Evolutionary conservation across 352 stramenopile species (phyloP).

Genomic region (Saprolegnia diclina): DNA sequence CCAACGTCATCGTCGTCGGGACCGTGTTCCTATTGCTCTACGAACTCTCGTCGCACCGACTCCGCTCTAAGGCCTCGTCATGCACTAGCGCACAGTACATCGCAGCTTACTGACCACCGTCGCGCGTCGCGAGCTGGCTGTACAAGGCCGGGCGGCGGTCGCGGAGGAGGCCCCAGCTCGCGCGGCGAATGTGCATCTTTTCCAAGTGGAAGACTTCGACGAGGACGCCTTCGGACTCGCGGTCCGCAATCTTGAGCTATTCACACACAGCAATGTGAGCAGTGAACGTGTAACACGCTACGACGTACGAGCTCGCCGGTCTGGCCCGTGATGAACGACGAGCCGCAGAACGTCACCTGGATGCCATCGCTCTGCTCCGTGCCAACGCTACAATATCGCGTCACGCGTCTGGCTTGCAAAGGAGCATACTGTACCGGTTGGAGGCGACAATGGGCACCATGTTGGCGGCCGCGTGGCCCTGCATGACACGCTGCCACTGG

Average conservation of each 20-base stretch:
- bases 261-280: conserved; percentile 8
- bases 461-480: conserved; percentile 84
- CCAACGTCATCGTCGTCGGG: too few species aligned
- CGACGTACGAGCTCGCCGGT: conserved; percentile 79
- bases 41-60: too few species aligned
- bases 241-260: conserved; percentile 82
- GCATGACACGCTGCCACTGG: conserved; percentile 90
- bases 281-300: not conserved
- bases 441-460: conserved; percentile 88
- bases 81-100: not conserved
- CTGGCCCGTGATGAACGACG: conserved; percentile 88
- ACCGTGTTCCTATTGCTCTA: too few species aligned
- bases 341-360: conserved; percentile 88
- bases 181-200: conserved; percentile 80
- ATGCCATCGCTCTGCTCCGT: conserved; percentile 70
- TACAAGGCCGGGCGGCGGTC: conserved; percentile 86
- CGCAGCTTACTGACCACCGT: conserved; percentile 37
- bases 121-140: conserved; percentile 64
- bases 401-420: not conserved
- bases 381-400: conserved; percentile 39
- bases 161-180: conserved; percentile 81
- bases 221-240: conserved; percentile 80
- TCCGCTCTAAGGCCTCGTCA: too few species aligned
- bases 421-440: conserved; percentile 46
- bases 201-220: conserved; percentile 82